These are phyloP conservation scores for Draba incana DNA, from an alignment of 345 rosid genomes.

Conservation along the genomic window DNA sequence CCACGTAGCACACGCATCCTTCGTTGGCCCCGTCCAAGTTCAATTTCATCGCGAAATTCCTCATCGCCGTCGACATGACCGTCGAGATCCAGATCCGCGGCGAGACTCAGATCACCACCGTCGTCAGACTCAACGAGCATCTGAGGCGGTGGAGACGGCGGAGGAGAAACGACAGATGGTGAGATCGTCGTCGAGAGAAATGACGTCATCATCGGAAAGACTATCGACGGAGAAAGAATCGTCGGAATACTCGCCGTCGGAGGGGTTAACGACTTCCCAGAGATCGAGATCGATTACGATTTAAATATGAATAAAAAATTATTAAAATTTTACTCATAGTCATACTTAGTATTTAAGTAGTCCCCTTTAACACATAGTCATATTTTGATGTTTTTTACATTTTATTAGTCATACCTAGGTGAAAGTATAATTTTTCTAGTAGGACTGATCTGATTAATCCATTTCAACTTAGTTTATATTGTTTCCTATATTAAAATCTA, in stretches of 20 bases:
- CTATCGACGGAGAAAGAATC: slow-evolving; percentile 47
- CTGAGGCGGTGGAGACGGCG: neutral
- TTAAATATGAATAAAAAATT: too few species aligned
- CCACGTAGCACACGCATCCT: slow-evolving; percentile 9
- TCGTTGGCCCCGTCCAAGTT: slow-evolving; percentile 5
- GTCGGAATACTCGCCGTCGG: slow-evolving; percentile 46
- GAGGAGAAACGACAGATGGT: neutral
- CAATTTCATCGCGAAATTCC: slow-evolving; percentile 5
- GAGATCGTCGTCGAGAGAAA: slow-evolving; percentile 32
- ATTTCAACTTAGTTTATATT: too few species aligned
- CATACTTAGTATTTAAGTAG: too few species aligned
- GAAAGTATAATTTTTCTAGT: too few species aligned
- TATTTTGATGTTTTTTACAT: too few species aligned
- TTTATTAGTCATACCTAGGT: too few species aligned
- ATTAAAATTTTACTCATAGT: too few species aligned
- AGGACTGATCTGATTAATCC: too few species aligned
- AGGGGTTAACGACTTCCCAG: slow-evolving; percentile 52
- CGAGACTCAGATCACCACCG: neutral
- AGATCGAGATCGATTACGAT: slow-evolving; percentile 33
- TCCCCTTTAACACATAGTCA: too few species aligned
- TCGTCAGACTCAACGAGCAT: neutral
- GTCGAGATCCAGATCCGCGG: slow-evolving; percentile 25
- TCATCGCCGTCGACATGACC: neutral
- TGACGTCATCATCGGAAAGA: slow-evolving; percentile 42
- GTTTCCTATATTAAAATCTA: too few species aligned